Conservation (phyloP, 2,329 filamentous ascomycete genomes). For the Penicillium sclerotigenum region DNA sequence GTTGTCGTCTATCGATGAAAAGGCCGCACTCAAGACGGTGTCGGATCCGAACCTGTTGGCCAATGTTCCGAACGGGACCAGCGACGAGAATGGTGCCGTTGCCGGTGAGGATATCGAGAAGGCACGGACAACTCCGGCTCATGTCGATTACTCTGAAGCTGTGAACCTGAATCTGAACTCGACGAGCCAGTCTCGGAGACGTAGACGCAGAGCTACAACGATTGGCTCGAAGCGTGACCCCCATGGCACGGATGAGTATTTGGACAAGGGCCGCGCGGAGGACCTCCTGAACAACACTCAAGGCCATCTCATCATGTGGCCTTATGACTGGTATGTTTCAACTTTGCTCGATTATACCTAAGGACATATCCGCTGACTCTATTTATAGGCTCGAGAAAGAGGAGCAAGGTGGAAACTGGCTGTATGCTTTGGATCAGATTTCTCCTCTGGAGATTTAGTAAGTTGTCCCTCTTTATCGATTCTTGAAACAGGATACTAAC, state of each 20-base stretch:
- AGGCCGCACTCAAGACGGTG: slow-evolving; percentile 34
- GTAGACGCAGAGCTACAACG: slow-evolving; percentile 46
- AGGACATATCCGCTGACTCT: slow-evolving; percentile 10
- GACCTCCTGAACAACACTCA: slow-evolving; percentile 77
- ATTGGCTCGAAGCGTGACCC: slow-evolving; percentile 48
- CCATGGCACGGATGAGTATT: slow-evolving; percentile 66
- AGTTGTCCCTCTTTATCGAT: slow-evolving; percentile 16
- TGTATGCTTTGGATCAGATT: slow-evolving; percentile 93
- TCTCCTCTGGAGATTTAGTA: slow-evolving; percentile 92
- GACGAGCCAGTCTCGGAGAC: slow-evolving; percentile 34
- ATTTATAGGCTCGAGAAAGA: slow-evolving; percentile 69
- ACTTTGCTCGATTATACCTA: background rate
- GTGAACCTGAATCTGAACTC: slow-evolving; percentile 41
- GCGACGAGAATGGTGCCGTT: slow-evolving; percentile 23
- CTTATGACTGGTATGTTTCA: slow-evolving; percentile 74
- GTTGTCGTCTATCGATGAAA: slow-evolving; percentile 43
- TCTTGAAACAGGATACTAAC: slow-evolving; percentile 17
- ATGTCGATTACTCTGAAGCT: slow-evolving; percentile 42
- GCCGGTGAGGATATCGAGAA: slow-evolving; percentile 33
- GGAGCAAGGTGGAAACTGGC: slow-evolving; percentile 91
- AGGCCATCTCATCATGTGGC: slow-evolving; percentile 85
- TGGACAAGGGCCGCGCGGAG: slow-evolving; percentile 73
- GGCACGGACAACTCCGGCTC: slow-evolving; percentile 28
- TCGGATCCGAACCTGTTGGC: slow-evolving; percentile 28
- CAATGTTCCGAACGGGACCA: slow-evolving; percentile 23